Evolutionary conservation across 176 grass and related monocot genomes (phyloP), one percentile per base, ranked within the genome.

Genomic region (Carex scoparia): DNA sequence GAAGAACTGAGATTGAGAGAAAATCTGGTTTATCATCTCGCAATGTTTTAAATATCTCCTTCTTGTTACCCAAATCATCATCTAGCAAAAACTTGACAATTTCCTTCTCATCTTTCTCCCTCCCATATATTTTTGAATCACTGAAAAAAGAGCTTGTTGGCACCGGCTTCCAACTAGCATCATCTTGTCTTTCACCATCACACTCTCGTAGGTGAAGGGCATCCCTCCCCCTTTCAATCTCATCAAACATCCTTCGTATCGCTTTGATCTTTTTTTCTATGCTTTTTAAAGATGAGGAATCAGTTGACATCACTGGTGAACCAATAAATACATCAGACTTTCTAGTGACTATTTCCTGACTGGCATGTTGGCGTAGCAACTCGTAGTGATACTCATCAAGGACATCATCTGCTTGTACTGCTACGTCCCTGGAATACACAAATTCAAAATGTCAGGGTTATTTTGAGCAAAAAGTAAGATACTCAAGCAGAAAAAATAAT

Each of bases 351-450:
- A 74, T 48, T 74, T 51, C 44, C n/a, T 49, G 38, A 74, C 3
- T 74, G 38, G 10, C 18, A 11, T 74, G 18, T 3, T 51, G 70
- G 70, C 51, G 70, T 74, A 74, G 70, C 42, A 74, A 23, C 44
- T 74, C 70, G 32, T 74, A 74, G 70, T 74, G 42, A 74, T 49
- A 74, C 70, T 74, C 70, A 74, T 74, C 70, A 28, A 74, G 70
- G n/a, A 51, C 42, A 74, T 74, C 70, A 51, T 74, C 70, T 23
- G 70, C 42, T 74, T 51, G n/a, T 51, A 74, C 44, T 74, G 42
- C 70, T 13, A 74, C 9, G 10, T 18, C 42, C n/a, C 70, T 74
- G 10, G 9, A 74, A 23, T 49, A 74, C 70, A 74, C 11, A n/a
- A 10, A 71, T 8, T 19, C 8, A 44, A 46, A 71, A n/a, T 49